Evolutionary conservation across 345 rosid genomes (phyloP).

Genomic region (Eutrema yunnanense): DNA sequence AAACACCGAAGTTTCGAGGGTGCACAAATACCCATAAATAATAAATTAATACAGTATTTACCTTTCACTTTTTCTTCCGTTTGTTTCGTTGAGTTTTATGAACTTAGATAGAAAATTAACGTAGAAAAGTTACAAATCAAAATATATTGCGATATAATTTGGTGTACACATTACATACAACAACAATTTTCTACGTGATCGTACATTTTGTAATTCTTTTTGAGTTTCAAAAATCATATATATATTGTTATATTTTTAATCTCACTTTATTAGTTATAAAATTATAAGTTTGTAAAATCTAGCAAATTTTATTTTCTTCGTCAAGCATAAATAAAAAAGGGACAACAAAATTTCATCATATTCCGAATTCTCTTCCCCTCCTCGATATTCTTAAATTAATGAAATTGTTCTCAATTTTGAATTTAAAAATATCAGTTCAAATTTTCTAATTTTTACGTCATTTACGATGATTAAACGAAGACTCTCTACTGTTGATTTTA

Average conservation of each 20-base stretch:
- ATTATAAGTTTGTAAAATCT: background rate
- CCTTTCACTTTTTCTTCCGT: background rate
- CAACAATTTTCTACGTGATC: background rate
- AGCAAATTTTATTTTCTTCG: background rate
- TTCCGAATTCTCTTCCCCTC: background rate
- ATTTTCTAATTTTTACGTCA: background rate
- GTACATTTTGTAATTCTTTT: background rate
- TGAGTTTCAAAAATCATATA: background rate
- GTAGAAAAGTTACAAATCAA: constrained; percentile 12
- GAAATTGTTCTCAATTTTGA: background rate
- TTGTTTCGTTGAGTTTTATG: constrained; percentile 8
- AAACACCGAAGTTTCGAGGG: background rate
- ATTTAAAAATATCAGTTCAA: too few relatives aligned
- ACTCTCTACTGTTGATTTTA: too few relatives aligned
- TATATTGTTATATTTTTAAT: background rate
- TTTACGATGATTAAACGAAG: background rate
- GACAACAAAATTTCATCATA: background rate
- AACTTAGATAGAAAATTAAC: constrained; percentile 9
- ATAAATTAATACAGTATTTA: background rate
- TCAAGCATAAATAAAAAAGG: background rate
- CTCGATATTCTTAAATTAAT: background rate
- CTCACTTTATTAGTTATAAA: background rate
- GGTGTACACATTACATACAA: background rate
- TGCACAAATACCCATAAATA: constrained; percentile 6
- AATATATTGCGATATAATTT: background rate